Evolutionary conservation across 495 filamentous ascomycete species (phyloP), one percentile per base, ranked within the genome.

Genomic region (Lasiosphaeria ovina): DNA sequence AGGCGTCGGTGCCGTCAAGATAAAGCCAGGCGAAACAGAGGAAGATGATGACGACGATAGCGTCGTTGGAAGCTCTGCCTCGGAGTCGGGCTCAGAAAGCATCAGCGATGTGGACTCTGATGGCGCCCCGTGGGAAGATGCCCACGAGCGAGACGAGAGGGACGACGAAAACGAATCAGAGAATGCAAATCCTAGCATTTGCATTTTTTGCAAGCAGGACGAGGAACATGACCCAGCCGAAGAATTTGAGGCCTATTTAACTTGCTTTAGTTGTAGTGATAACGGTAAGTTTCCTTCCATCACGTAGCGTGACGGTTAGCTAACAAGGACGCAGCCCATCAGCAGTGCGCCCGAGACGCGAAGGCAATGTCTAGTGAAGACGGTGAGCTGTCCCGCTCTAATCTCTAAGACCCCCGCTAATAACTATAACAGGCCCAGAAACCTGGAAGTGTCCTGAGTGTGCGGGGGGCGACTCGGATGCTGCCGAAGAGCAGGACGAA

Each of bases 281-380:
- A 91, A 96, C 77, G 89, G 93, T 98, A 76, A 73, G 91, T 87
- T 6, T 34, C 3, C 34, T 9, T 11, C 6, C 32, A 16, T 51
- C 14, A 56, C 7, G 35, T 58, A 58, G 58, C 59, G 58, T 62
- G 49, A 59, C 70, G 51, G 61, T 66, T 8, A 57, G 66, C 79
- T 81, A 69, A 82, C 71, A 50, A 65, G 66, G 67, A 64, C 76
- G 72, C 75, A 92, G 93, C 93, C 59, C 93, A 98, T 81, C 86
- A 89, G 67, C 90, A 97, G 85, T 98, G 93, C 75, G 94, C 93
- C 60, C 87, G 91, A 63, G 85, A 88, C 69, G 86, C 86, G 66
- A 85, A 87, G 56, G 87, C 89, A 47, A 78, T 95, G 66, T 80
- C 81, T 53, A 55, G 56, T 47, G 63, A 70, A 57, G 69, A 72